Base-by-base conservation (phyloP, 176 grass and related monocot genomes). In the Phragmites australis region DNA sequence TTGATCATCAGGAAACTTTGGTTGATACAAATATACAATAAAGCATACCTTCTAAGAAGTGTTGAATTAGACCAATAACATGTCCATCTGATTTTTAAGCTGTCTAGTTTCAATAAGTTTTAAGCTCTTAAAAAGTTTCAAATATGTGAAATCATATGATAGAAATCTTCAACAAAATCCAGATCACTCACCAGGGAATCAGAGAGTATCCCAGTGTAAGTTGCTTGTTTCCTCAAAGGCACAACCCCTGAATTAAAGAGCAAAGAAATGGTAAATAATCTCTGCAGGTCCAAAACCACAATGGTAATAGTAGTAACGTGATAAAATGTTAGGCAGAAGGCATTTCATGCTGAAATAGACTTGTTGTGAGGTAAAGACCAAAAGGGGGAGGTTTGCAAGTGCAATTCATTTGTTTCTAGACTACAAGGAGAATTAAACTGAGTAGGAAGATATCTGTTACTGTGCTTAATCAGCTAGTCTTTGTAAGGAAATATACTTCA, bases 231-330 rank as follows among this genome's bases (percentile, higher is more conserved):
- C 65, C 30, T 86, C 50, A 54, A 73, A 27, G 51, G 68, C 30
- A n/a, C 57, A 73, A n/a, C 19, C 18, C 83, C 92, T 94, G 83
- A 67, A 86, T 85, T 73, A 63, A 77, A 83, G 37, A 86, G n/a
- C 18, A 74, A 54, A 53, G 41, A 54, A 23, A 78, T 34, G 29
- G 80, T 77, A 67, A 88, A 57, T 47, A 76, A 62, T 84, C 42
- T 59, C 22, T 22, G 16, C 12, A 75, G 18, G 54, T 51, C 16
- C 26, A 79, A 13, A 37, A 57, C 15, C 3, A 15, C 6, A 58
- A 42, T 56, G n/a, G 40, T 41, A 80, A 57, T 52, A 70, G 74
- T 71, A 88, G 27, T 49, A 65, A 45, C 42, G 26, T 57, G 56
- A 41, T 21, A 55, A 55, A 22, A 80, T 64, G 62, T 12, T 8